phyloP scores from a whole-genome alignment of 495 filamentous ascomycete species.

The Podospora didyma region DNA sequence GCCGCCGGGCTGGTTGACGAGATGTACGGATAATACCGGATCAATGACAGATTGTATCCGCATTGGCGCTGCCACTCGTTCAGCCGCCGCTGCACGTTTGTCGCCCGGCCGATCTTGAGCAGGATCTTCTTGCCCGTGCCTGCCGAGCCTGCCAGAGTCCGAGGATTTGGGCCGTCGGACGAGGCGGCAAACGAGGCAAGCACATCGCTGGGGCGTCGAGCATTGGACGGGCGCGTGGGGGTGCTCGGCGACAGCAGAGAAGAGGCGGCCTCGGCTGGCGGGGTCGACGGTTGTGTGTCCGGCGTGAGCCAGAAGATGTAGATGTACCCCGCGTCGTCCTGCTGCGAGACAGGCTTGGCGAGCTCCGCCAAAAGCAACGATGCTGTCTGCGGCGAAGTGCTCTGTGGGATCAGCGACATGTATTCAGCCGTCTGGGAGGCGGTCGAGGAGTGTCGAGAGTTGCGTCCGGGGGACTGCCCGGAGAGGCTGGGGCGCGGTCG shows the following conservation, averaged over 20 bases:
- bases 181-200: conserved; percentile 50
- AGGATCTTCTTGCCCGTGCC: conserved; percentile 51
- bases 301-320: conserved; percentile 94
- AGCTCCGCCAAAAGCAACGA: conserved; percentile 68
- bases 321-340: conserved; percentile 88
- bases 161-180: conserved; percentile 10
- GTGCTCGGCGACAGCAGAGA: conserved; percentile 50
- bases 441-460: conserved; percentile 31
- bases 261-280: conserved; percentile 54
- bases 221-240: conserved; percentile 35
- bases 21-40: conserved; percentile 88
- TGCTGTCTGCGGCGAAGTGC: conserved; percentile 59
- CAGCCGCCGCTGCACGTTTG: conserved; percentile 84
- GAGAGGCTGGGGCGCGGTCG: conserved; percentile 31
- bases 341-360: conserved; percentile 70
- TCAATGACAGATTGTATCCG: conserved; percentile 76
- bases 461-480: conserved; percentile 29
- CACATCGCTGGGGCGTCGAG: conserved; percentile 62
- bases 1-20: conserved; percentile 41
- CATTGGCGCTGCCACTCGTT: conserved; percentile 94
- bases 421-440: conserved; percentile 49
- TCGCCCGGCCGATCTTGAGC: conserved; percentile 88
- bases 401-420: conserved; percentile 62
- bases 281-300: conserved; percentile 44
- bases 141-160: too few species aligned